Evolutionary conservation across 306 rosid genomes (phyloP).

Genomic region (Gastrolobium villosum): DNA sequence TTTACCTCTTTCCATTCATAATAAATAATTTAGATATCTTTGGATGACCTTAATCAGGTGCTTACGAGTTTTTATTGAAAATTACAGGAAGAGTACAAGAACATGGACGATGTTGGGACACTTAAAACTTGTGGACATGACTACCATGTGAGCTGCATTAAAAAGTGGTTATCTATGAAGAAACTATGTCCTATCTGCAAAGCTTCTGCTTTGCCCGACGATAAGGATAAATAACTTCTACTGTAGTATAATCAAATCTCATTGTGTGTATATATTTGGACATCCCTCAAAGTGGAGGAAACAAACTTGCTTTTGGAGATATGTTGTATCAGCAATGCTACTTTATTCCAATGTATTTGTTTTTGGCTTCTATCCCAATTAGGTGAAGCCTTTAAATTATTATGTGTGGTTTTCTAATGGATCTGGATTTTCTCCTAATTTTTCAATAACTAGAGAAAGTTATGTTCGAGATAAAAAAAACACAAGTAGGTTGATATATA

Average conservation of each 20-base stretch:
- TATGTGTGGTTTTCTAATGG: not conserved
- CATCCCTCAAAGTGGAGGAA: slow-evolving; percentile 58
- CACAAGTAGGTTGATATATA: too few relatives aligned
- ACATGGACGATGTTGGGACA: slow-evolving; percentile 84
- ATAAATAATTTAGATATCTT: slow-evolving; percentile 4
- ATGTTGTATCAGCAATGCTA: slow-evolving; percentile 54
- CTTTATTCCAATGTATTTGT: slow-evolving; percentile 57
- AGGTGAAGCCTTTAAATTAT: slow-evolving; percentile 57
- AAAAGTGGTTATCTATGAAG: slow-evolving; percentile 84
- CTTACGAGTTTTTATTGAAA: slow-evolving; percentile 22
- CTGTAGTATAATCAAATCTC: slow-evolving; percentile 30
- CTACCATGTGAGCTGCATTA: slow-evolving; percentile 85
- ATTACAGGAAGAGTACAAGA: slow-evolving; percentile 84
- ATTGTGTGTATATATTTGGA: slow-evolving; percentile 60
- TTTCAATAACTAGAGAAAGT: too few relatives aligned
- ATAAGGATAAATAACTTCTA: slow-evolving; percentile 57
- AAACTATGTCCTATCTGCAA: slow-evolving; percentile 87
- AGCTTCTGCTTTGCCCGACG: slow-evolving; percentile 64
- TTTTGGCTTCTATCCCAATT: slow-evolving; percentile 59
- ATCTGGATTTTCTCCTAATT: not conserved
- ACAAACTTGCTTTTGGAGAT: slow-evolving; percentile 44
- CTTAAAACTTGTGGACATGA: slow-evolving; percentile 79
- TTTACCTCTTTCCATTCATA: slow-evolving; percentile 16
- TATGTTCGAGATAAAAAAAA: too few relatives aligned
- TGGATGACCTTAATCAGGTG: slow-evolving; percentile 12